Percentiles rank a stretch among this genome's conserved stretches.
Evolutionary conservation across 306 rosid genomes (phyloP).

Genomic region (Erythrophleum fordii): DNA sequence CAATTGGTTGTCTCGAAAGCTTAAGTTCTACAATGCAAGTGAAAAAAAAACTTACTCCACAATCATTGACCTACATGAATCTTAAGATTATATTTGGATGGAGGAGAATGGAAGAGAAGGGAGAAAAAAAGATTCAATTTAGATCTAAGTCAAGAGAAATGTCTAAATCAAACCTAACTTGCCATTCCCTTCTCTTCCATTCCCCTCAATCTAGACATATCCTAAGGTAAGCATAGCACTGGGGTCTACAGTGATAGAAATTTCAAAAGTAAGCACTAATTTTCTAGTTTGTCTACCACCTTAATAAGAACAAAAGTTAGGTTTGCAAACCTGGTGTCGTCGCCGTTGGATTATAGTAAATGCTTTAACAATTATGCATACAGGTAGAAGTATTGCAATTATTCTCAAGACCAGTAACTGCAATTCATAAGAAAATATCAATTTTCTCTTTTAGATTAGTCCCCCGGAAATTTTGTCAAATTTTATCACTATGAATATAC

Average conservation of each 20-base stretch:
- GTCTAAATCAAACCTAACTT: not conserved
- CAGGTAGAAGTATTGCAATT: conserved; percentile 65
- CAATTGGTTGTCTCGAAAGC: not conserved
- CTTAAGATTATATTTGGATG: not conserved
- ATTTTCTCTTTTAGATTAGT: not conserved
- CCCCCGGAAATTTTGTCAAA: not conserved
- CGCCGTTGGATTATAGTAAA: conserved; percentile 56
- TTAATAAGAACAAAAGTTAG: not conserved
- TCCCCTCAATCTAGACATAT: not conserved
- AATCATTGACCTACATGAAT: not conserved
- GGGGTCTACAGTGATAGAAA: not conserved
- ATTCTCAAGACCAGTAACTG: conserved; percentile 67
- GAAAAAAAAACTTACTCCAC: not conserved
- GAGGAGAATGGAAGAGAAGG: not conserved
- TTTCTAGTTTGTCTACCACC: not conserved
- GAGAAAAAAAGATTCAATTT: not conserved
- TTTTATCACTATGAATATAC: not conserved
- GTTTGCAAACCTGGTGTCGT: conserved; percentile 58
- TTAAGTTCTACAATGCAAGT: not conserved
- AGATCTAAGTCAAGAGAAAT: not conserved
- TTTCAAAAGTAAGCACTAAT: not conserved
- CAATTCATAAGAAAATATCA: conserved; percentile 27
- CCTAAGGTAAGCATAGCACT: not conserved
- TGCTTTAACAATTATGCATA: conserved; percentile 64
- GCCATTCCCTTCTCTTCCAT: not conserved